Evolutionary conservation across 2,329 filamentous ascomycete species (phyloP).

Genomic region (Fusarium denticulatum): DNA sequence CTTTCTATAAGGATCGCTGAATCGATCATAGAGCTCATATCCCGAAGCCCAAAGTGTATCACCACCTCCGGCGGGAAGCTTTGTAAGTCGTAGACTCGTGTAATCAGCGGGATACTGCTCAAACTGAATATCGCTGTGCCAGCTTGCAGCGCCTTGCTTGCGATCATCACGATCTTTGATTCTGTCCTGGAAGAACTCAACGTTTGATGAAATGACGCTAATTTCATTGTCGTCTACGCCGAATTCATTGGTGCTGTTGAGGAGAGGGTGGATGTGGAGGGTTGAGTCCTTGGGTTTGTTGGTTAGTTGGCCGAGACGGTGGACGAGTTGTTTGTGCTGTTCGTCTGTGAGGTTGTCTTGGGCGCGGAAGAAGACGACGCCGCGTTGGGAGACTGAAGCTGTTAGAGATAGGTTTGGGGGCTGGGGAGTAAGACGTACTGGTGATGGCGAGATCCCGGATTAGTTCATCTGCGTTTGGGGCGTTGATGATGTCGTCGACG

Average conservation of each 20-base stretch:
- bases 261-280: constrained; percentile 68
- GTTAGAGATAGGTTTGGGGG: not conserved
- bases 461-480: constrained; percentile 63
- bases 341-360: constrained; percentile 67
- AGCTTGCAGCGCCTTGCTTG: constrained; percentile 49
- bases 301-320: constrained; percentile 66
- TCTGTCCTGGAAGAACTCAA: not conserved
- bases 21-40: constrained; percentile 67
- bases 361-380: constrained; percentile 72
- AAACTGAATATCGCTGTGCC: constrained; percentile 65
- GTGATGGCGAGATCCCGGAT: constrained; percentile 70
- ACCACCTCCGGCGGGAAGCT: constrained; percentile 63
- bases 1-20: constrained; percentile 60
- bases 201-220: constrained; percentile 64
- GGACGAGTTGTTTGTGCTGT: constrained; percentile 68
- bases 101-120: constrained; percentile 67
- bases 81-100: constrained; percentile 61
- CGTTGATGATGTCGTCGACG: constrained; percentile 55
- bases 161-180: constrained; percentile 37
- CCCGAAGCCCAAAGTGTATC: constrained; percentile 70
- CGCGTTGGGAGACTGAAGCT: constrained; percentile 65
- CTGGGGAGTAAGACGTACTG: constrained; percentile 49
- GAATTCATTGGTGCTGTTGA: constrained; percentile 63
- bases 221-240: constrained; percentile 64
- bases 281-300: constrained; percentile 67